A percentile compares a stretch with the other conserved stretches of the same genome.
phyloP scores from a whole-genome alignment of 306 rosid species.

The Cicer chorassanicum region DNA sequence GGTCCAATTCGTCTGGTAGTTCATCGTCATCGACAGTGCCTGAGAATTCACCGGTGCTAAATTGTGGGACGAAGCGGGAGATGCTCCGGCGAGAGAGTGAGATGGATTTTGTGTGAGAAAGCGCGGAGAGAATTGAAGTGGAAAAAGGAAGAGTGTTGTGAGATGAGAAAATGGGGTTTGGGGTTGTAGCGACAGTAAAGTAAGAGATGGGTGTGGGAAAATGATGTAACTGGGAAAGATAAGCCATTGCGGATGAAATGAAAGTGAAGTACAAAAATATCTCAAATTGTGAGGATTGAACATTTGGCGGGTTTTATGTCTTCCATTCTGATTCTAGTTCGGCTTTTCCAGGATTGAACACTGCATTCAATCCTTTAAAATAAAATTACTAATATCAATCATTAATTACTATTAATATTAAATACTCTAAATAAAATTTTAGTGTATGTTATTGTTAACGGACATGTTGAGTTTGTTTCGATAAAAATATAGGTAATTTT shows the following conservation, averaged over 20 bases:
- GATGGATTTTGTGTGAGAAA: constrained; percentile 19
- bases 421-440: no score
- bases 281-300: neutral
- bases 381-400: no score
- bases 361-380: no score
- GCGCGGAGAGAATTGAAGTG: constrained; percentile 11
- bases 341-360: no score
- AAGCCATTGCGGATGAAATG: constrained; percentile 49
- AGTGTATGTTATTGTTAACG: no score
- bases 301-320: constrained; percentile 59
- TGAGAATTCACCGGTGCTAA: constrained; percentile 36
- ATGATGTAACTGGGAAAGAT: constrained; percentile 43
- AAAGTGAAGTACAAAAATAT: neutral
- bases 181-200: constrained; percentile 47
- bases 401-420: no score
- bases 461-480: no score
- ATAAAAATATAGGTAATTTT: no score
- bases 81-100: constrained; percentile 45
- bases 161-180: constrained; percentile 38
- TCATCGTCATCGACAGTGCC: constrained; percentile 42
- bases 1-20: constrained; percentile 41
- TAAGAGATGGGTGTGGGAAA: constrained; percentile 39
- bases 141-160: constrained; percentile 36
- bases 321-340: neutral
- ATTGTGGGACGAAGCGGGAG: constrained; percentile 26